Evolutionary conservation across 345 rosid species (phyloP).

Genomic region (Hypericum androsaemum): DNA sequence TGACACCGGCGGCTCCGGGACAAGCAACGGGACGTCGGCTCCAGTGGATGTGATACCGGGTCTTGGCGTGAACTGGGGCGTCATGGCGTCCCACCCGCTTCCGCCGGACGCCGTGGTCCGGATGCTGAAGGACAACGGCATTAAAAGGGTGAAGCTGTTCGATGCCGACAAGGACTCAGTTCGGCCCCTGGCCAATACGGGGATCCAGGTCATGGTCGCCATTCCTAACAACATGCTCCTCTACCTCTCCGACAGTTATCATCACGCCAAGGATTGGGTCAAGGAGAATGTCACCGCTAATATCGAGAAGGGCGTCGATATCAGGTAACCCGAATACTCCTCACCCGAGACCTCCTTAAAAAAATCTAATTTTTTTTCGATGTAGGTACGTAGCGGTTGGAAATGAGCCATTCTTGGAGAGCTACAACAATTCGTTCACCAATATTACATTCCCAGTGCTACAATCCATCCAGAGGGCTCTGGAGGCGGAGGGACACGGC

Average conservation of each 20-base stretch:
- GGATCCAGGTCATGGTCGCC: conserved; percentile 39
- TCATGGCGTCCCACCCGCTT: conserved; percentile 28
- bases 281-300: conserved; percentile 19
- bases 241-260: conserved; percentile 10
- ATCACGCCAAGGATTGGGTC: conserved; percentile 16
- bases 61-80: conserved; percentile 38
- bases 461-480: conserved; percentile 3
- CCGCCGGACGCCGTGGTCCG: conserved; percentile 26
- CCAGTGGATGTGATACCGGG: neutral
- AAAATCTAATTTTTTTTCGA: neutral
- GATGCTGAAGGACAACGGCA: conserved; percentile 33
- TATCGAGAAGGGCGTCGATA: conserved; percentile 14
- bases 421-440: conserved; percentile 1
- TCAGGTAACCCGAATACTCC: conserved; percentile 12
- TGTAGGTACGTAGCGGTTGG: conserved; percentile 7
- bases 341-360: neutral
- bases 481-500: neutral
- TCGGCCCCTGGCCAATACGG: conserved; percentile 29
- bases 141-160: conserved; percentile 31
- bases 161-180: conserved; percentile 26
- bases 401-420: conserved; percentile 5
- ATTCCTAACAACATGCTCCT: conserved; percentile 21
- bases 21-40: too few species aligned
- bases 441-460: conserved; percentile 5
- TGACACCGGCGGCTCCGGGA: too few species aligned